phyloP scores from a whole-genome alignment of 169 alveolate genomes.

The Cryptosporidium tyzzeri region DNA sequence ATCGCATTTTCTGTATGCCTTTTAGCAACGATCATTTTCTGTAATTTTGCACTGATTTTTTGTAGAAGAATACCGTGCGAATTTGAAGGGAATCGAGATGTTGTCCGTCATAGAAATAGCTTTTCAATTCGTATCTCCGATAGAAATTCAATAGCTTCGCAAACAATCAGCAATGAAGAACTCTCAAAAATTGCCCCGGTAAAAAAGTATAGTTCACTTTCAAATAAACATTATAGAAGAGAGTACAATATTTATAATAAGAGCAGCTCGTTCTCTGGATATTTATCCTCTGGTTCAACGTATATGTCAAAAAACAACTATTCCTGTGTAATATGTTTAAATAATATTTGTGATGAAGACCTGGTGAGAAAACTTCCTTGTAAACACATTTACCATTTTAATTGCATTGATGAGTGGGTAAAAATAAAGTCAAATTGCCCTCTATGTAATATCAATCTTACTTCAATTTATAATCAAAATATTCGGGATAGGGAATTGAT shows the following conservation, averaged over 20 bases:
- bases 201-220: constrained; percentile 7
- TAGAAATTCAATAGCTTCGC: constrained; percentile 8
- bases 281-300: constrained; percentile 23
- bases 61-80: constrained; percentile 59
- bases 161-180: constrained; percentile 12
- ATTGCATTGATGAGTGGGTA: constrained; percentile 71
- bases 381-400: constrained; percentile 47
- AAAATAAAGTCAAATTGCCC: constrained; percentile 55
- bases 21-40: constrained; percentile 23
- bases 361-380: constrained; percentile 50
- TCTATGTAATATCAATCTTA: constrained; percentile 43
- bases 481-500: not conserved
- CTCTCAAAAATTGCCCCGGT: constrained; percentile 45
- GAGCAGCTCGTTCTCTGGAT: constrained; percentile 17
- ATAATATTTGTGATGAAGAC: constrained; percentile 44
- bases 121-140: constrained; percentile 1
- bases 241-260: not conserved
- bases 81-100: not conserved
- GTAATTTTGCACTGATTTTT: constrained; percentile 51
- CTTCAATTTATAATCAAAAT: constrained; percentile 11
- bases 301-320: constrained; percentile 18
- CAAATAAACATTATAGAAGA: constrained; percentile 11
- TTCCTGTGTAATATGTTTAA: constrained; percentile 62
- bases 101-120: not conserved
- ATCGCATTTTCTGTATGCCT: constrained; percentile 57